Evolutionary conservation across 2,329 filamentous ascomycete genomes (phyloP).

Genomic region (Cercospora zeae-maydis): DNA sequence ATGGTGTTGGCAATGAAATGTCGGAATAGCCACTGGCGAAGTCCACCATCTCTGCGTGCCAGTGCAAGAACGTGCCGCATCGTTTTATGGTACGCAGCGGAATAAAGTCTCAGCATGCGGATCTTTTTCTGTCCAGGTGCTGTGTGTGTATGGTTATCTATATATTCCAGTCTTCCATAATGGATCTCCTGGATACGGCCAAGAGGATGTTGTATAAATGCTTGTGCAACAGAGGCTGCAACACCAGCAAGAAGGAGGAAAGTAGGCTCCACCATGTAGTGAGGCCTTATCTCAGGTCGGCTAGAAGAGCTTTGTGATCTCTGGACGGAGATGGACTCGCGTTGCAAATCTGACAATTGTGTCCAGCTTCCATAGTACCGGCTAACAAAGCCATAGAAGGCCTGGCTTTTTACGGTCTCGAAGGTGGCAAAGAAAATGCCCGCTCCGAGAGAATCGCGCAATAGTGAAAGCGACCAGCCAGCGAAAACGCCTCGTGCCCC

Average conservation of each 20-base stretch:
- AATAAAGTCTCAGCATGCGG: constrained; percentile 62
- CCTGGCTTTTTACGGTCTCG: constrained; percentile 71
- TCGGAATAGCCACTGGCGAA: constrained; percentile 63
- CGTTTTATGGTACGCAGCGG: constrained; percentile 67
- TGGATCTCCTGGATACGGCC: constrained; percentile 68
- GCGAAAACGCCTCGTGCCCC: constrained; percentile 69
- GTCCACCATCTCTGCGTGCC: constrained; percentile 56
- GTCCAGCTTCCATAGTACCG: constrained; percentile 60
- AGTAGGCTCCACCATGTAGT: constrained; percentile 70
- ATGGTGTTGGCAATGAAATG: constrained; percentile 71
- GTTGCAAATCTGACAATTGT: constrained; percentile 35
- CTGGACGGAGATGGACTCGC: constrained; percentile 33
- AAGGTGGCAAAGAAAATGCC: constrained; percentile 73
- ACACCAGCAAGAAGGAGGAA: constrained; percentile 69
- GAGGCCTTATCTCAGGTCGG: constrained; percentile 61
- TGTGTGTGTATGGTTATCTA: constrained; percentile 55
- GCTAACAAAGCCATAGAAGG: constrained; percentile 66
- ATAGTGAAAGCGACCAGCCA: constrained; percentile 65
- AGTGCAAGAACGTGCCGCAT: constrained; percentile 58
- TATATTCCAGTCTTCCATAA: constrained; percentile 67
- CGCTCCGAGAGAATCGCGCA: constrained; percentile 67
- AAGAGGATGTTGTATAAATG: constrained; percentile 67
- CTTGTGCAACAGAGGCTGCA: constrained; percentile 64
- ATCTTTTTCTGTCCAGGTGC: constrained; percentile 42
- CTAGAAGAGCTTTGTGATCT: constrained; percentile 8